These are phyloP conservation scores for Cyclotella atomus DNA, from an alignment of 108 stramenopile genomes.

Conservation along the genomic window DNA sequence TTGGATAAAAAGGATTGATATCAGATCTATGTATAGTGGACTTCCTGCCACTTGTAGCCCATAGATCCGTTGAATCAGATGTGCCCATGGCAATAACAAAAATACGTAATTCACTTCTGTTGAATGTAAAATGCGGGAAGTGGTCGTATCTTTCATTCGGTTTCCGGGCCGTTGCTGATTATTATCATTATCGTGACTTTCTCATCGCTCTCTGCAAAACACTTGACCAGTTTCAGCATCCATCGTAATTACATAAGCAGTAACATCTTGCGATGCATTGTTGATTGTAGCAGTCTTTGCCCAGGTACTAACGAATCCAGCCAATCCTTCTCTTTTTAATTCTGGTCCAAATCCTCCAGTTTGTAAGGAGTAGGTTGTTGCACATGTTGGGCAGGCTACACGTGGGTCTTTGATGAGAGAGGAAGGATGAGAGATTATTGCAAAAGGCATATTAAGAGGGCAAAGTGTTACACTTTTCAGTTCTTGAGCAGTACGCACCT, in stretches of 20 bases:
- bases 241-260: slow-evolving; percentile 64
- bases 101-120: too few relatives aligned
- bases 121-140: too few relatives aligned
- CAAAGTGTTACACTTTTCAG: not conserved
- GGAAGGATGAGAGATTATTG: not conserved
- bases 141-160: too few relatives aligned
- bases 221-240: slow-evolving; percentile 74
- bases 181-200: not conserved
- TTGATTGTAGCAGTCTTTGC: slow-evolving; percentile 75
- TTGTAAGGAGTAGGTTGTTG: slow-evolving; percentile 67
- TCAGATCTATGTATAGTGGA: too few relatives aligned
- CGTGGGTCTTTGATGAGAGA: slow-evolving; percentile 51
- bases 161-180: too few relatives aligned
- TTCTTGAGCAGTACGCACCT: slow-evolving; percentile 2
- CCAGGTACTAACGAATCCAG: slow-evolving; percentile 73
- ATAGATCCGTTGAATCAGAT: too few relatives aligned
- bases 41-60: too few relatives aligned
- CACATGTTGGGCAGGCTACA: slow-evolving; percentile 83
- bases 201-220: slow-evolving; percentile 62
- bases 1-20: slow-evolving; percentile 14
- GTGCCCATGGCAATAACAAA: too few relatives aligned
- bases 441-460: not conserved
- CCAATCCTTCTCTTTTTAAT: slow-evolving; percentile 71
- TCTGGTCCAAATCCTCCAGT: slow-evolving; percentile 80
- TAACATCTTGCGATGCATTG: slow-evolving; percentile 56